Evolutionary conservation across 1,139 yeast species (phyloP).

Genomic region (Geotrichum candidum): DNA sequence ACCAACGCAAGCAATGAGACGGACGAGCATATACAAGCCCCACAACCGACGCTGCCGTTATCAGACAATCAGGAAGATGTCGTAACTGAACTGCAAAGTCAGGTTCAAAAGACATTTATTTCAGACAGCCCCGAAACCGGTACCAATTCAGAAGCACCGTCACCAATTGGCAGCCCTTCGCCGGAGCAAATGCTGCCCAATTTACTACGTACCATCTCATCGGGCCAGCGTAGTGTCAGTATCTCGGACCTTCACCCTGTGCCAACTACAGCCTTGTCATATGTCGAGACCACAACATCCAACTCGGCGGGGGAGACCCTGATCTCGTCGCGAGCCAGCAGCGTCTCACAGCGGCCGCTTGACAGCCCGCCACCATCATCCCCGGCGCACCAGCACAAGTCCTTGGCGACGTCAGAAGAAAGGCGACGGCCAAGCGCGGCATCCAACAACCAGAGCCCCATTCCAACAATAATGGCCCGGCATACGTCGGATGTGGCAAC

Average conservation of each 20-base stretch:
- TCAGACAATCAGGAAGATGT: background rate
- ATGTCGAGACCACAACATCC: constrained; percentile 1
- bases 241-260: constrained; percentile 21
- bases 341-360: background rate
- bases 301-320: background rate
- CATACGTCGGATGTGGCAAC: constrained; percentile 24
- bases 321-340: background rate
- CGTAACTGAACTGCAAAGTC: background rate
- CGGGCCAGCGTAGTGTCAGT: constrained; percentile 1
- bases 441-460: constrained; percentile 8
- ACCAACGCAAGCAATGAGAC: background rate
- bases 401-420: background rate
- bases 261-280: constrained; percentile 27
- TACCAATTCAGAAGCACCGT: background rate
- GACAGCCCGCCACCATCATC: background rate
- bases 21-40: background rate
- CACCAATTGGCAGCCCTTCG: background rate
- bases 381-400: background rate
- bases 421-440: background rate
- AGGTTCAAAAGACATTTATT: background rate
- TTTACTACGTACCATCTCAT: background rate
- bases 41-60: background rate
- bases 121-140: background rate
- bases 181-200: background rate
- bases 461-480: constrained; percentile 18